Evolutionary conservation across 2,329 filamentous ascomycete genomes (phyloP), one percentile per base, ranked within the genome.

Genomic region (Xylaria sp.): DNA sequence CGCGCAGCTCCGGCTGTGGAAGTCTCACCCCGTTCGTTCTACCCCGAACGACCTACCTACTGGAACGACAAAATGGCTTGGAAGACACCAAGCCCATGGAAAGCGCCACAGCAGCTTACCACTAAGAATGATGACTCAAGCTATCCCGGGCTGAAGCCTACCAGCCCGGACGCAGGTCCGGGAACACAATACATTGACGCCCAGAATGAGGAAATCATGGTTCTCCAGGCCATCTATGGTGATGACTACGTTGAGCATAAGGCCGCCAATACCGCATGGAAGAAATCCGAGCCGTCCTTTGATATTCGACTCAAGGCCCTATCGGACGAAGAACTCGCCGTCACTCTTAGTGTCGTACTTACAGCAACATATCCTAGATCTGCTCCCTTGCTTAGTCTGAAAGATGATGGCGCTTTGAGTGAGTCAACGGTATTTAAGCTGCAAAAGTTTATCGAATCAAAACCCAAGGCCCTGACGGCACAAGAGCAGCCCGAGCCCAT

Each of bases 331-430:
- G 87, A 92, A 44, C 82, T 91, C 56, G 81, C 80, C 21, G 78
- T 92, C 38, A 85, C 84, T 1, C 74, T 97, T n/a, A 81, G 84
- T 44, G 91, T 95, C 48, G 87, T 90, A 51, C 78, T 97, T 61
- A 94, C 91, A 7, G 89, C 92, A 6, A 96, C 92, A 0, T 97
- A 97, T 70, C 94, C 93, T 3, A 96, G 91, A 68, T 89, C 91
- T 1, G 76, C 86, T 1, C 92, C 92, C 1, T 76, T 91, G 9
- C 74, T 96, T 13, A 85, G 81, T 4, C 69, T 95, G 41, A 87
- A 89, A 60, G 79, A 86, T 50, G 75, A 85, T 39, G 77, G 79
- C 21, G 79, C 82, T 41, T 76, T 96, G 50, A 85, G 86, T 40
- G 87, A 89, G 63, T 86, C 83, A 48, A 90, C 89, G 1, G 80